Base-by-base conservation (phyloP, 1,284 basidiomycete genomes). In the Trichosporon sp. region DNA sequence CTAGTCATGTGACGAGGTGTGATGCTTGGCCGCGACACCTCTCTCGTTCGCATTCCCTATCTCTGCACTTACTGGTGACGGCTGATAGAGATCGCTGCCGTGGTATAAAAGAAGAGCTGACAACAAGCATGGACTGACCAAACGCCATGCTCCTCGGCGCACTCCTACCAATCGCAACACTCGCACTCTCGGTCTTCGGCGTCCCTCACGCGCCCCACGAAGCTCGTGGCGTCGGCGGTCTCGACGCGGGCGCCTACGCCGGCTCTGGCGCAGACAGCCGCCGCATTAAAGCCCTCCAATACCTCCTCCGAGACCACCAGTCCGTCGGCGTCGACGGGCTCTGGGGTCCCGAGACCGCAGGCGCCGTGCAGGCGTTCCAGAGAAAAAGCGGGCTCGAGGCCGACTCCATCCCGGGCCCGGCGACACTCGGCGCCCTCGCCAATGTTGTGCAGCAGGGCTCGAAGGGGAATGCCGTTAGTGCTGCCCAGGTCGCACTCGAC, bases 381-480 rank as follows among this genome's bases (percentile, higher is more conserved):
- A 7, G 10, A 2, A 19, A 2, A 10, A 19, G 5, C 11, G 48
- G 37, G 19, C 43, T 71, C 1, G 26, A 19, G 0, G 56, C 46
- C 19, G 70, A 71, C 59, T 43, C 65, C 8, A 8, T 46, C 0
- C 43, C 70, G 0, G 70, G 70, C 4, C 70, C 70, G 5, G 70
- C 65, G 1, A 71, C 70, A 1, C 65, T 71, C n/a, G 70, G 70
- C 40, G 64, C 48, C 10, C 68, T 71, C 31, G 68, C 61, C 35
- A 31, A n/a, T 1, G 7, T 12, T 8, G 37, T 71, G 16, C 1
- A 32, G 7, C 32, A 26, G 16, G 70, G 70, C 5, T 19, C 2
- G 5, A 43, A 2, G 0, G 65, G 68, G 14, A 40, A 66, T 14
- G 11, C 59, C 16, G 71, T 65, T 2, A 37, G 32, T 7, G 71